Evolutionary conservation across 306 rosid species (phyloP).

Genomic region (Albizia julibrissin): DNA sequence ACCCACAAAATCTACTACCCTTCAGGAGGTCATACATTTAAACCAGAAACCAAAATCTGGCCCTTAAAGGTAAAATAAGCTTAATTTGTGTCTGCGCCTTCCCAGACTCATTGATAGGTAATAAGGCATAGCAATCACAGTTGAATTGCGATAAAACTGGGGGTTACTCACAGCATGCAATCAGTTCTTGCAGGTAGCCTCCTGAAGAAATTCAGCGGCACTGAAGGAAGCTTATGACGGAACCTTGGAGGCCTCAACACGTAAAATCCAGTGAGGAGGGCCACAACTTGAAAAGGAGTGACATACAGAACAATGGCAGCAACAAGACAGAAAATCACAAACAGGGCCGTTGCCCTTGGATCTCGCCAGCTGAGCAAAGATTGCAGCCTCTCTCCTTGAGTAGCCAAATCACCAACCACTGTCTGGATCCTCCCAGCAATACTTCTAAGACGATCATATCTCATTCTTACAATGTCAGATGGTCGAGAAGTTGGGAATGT

Average conservation of each 20-base stretch:
- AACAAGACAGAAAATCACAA: conserved; percentile 87
- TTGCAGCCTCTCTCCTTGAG: conserved; percentile 97
- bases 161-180: conserved; percentile 77
- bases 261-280: conserved; percentile 80
- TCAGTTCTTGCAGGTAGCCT: conserved; percentile 96
- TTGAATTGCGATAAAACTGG: conserved; percentile 6
- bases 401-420: conserved; percentile 92
- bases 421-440: conserved; percentile 97
- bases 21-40: conserved; percentile 41
- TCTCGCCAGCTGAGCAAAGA: conserved; percentile 98
- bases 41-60: conserved; percentile 39
- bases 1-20: conserved; percentile 47
- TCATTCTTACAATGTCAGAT: conserved; percentile 82
- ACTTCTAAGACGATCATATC: conserved; percentile 90
- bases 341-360: conserved; percentile 91
- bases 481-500: conserved; percentile 84
- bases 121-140: conserved; percentile 5
- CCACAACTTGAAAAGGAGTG: conserved; percentile 95
- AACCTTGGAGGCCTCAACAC: conserved; percentile 94
- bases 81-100: conserved; percentile 39
- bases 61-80: conserved; percentile 36
- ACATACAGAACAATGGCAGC: conserved; percentile 90
- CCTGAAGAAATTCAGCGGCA: conserved; percentile 96
- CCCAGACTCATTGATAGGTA: conserved; percentile 27
- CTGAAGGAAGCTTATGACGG: conserved; percentile 95